A percentile compares a stretch with the other conserved stretches of the same genome.
phyloP scores from a whole-genome alignment of 345 rosid genomes.

The Eucalyptus erythrocorys region DNA sequence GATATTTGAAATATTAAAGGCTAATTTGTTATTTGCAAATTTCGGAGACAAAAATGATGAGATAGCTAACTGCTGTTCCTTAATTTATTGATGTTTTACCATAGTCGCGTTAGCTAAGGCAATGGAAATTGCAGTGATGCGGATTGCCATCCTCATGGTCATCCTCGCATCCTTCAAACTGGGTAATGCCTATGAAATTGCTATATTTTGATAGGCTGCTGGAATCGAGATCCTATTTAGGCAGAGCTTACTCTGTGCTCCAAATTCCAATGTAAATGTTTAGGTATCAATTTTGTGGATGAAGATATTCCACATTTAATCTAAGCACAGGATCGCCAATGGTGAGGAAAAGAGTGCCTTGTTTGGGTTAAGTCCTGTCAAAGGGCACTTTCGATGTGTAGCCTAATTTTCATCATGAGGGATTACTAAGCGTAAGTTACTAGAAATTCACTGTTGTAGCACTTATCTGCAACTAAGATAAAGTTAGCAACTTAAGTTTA shows the following conservation, averaged over 20 bases:
- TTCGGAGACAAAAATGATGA: not conserved
- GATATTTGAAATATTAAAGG: not conserved
- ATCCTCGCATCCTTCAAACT: not conserved
- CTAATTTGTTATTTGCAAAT: not conserved
- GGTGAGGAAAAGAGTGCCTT: not conserved
- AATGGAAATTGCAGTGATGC: not conserved
- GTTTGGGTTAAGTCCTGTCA: not conserved
- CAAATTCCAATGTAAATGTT: not conserved
- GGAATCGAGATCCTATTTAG: not conserved
- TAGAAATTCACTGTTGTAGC: not conserved
- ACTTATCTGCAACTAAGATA: not conserved
- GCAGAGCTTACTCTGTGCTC: not conserved
- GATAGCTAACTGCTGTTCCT: not conserved
- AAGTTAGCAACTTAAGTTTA: not conserved
- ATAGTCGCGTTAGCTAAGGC: not conserved
- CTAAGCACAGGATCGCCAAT: not conserved
- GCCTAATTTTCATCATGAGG: not conserved
- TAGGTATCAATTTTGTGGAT: not conserved
- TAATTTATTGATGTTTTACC: not conserved
- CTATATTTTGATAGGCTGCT: not conserved
- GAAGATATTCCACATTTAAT: not conserved
- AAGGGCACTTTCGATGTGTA: not conserved
- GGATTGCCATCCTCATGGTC: not conserved
- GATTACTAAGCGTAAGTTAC: not conserved
- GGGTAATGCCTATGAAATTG: not conserved